Base-by-base conservation (phyloP, 2,329 filamentous ascomycete genomes). In the Coniella lustricola region DNA sequence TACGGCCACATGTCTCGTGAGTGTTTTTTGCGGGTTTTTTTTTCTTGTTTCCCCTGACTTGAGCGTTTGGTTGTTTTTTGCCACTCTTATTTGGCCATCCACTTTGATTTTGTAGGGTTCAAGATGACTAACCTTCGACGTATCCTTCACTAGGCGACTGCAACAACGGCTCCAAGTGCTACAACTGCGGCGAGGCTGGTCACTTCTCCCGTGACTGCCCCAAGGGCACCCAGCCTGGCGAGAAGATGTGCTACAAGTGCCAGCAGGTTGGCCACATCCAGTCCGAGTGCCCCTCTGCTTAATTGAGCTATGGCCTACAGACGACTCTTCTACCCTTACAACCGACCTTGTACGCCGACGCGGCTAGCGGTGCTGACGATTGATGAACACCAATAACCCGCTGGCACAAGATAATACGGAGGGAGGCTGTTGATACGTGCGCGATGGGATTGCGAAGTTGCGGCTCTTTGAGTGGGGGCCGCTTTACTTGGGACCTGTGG, bases 221-320 rank as follows among this genome's bases (percentile, higher is more conserved):
- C 61, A 90, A 91, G 67, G 91, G 95, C 73, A 87, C 87, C 52
- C 81, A 83, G 60, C 79, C 81, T 58, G 81, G 84, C 64, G 91
- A 97, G 80, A 91, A 94, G 69, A 90, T 95, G 67, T 98, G 93
- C 85, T 98, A 98, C 82, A 95, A 94, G 79, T 97, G 81, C 78
- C 79, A 84, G 72, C 79, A 83, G 70, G 66, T 76, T 59, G 90
- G 91, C 61, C 91, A 96, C 74, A 85, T 97, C 67, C 91, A 96
- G 81, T 82, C 87, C 61, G 82, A 87, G 63, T 98, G 93, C 84
- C 88, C 91, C 64, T 90, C 86, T 77, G 87, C 85, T 68, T 76
- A 75, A 70, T 60, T 48, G 44, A 45, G 46, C 41, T 42, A 46
- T 16, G 49, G 49, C 49, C 43, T 42, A 50, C 48, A 53, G 51